phyloP scores from a whole-genome alignment of 257 asterid genomes.

The Asclepias syriaca region DNA sequence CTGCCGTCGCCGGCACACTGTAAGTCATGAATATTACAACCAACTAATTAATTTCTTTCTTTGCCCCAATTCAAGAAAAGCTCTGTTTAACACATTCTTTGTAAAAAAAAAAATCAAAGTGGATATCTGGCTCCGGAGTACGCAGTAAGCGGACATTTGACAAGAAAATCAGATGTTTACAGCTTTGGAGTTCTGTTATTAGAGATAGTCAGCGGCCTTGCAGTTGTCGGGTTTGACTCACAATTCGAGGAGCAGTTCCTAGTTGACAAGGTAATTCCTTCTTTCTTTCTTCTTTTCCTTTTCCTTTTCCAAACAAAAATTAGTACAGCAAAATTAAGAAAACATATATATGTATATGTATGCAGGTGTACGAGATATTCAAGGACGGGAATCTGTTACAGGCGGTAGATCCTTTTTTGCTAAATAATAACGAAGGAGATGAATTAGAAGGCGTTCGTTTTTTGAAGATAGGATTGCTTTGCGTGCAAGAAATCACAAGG shows the following conservation, averaged over 20 bases:
- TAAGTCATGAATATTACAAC: constrained; percentile 24
- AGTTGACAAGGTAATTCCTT: constrained; percentile 50
- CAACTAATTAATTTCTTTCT: neutral
- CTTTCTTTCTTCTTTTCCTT: too few relatives aligned
- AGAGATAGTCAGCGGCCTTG: constrained; percentile 58
- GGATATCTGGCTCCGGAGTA: constrained; percentile 86
- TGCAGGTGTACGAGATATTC: constrained; percentile 74
- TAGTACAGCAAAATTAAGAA: neutral
- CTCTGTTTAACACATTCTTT: neutral
- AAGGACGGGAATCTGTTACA: constrained; percentile 28
- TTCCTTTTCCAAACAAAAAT: neutral
- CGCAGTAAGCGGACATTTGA: constrained; percentile 70
- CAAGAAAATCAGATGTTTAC: constrained; percentile 72
- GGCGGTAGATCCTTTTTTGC: constrained; percentile 46
- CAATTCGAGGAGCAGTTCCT: constrained; percentile 67
- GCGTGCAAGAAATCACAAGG: constrained; percentile 61
- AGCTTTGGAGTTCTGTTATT: constrained; percentile 75
- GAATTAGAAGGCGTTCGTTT: constrained; percentile 49
- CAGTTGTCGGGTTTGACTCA: constrained; percentile 49
- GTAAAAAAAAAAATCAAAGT: constrained; percentile 21
- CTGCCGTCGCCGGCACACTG: constrained; percentile 88
- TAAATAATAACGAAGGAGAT: constrained; percentile 30
- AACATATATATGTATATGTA: too few relatives aligned
- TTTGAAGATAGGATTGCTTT: constrained; percentile 61
- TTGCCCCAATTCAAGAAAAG: too few relatives aligned